phyloP scores from a whole-genome alignment of 768 basidiomycete genomes.

The Mycena epipterygia region DNA sequence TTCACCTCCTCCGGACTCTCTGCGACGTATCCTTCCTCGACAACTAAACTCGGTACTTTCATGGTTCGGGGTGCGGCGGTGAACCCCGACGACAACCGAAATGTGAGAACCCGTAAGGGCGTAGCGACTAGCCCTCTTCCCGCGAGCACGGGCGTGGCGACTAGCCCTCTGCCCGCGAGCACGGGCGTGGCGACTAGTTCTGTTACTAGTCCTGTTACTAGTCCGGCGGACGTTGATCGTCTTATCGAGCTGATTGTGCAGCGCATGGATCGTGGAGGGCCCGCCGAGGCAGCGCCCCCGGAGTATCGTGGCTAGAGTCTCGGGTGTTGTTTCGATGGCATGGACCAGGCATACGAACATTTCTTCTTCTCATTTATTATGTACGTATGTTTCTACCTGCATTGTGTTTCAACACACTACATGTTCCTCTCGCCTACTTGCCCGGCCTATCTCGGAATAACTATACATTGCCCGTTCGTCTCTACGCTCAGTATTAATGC shows the following conservation, averaged over 20 bases:
- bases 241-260: slow-evolving; percentile 28
- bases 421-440: no score
- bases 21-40: neutral
- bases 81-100: neutral
- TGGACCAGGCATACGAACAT: no score
- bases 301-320: slow-evolving; percentile 27
- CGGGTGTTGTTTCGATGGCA: no score
- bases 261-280: slow-evolving; percentile 18
- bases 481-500: no score
- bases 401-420: no score
- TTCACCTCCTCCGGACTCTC: neutral
- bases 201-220: neutral
- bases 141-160: neutral
- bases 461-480: no score
- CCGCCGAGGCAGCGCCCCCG: neutral
- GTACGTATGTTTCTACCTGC: no score
- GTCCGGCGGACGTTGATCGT: slow-evolving; percentile 23
- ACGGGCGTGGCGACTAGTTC: no score
- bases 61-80: slow-evolving; percentile 5
- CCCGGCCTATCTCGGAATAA: no score
- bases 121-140: neutral
- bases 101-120: neutral
- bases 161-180: neutral
- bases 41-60: neutral
- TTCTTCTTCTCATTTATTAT: no score